phyloP scores from a whole-genome alignment of 495 filamentous ascomycete species.

The Trichoderma reesei region DNA sequence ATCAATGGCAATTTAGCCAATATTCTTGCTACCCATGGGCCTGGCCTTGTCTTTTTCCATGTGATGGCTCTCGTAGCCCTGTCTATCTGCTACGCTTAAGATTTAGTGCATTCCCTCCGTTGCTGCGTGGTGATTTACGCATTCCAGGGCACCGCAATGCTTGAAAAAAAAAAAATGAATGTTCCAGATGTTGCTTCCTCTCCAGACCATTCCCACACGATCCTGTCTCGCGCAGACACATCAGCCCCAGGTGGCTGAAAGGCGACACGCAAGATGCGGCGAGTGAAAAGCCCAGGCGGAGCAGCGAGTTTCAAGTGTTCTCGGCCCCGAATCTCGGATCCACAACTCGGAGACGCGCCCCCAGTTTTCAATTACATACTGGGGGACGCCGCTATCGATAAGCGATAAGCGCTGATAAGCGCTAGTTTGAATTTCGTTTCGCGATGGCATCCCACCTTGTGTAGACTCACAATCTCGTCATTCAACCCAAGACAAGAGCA shows the following conservation, averaged over 20 bases:
- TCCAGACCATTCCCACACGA: background rate
- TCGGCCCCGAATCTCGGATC: background rate
- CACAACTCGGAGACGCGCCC: background rate
- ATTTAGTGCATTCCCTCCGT: background rate
- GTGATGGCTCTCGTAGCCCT: background rate
- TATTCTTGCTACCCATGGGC: background rate
- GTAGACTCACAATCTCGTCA: background rate
- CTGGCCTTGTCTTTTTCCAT: background rate
- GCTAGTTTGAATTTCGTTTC: background rate
- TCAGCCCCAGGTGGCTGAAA: background rate
- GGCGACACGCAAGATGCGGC: background rate
- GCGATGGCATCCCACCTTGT: background rate
- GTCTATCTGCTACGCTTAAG: background rate
- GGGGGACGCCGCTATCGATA: conserved; percentile 3
- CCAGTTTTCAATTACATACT: background rate
- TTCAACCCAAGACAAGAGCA: background rate
- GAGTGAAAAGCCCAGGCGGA: background rate
- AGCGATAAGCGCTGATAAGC: background rate
- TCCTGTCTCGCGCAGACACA: background rate
- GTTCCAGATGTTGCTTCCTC: background rate
- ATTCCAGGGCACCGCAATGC: background rate
- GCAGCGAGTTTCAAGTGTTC: background rate
- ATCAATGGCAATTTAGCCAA: background rate
- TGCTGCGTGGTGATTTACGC: background rate
- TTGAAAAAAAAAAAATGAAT: background rate